Percentiles rank a stretch among this genome's conserved stretches.
These are phyloP conservation scores for Ophiocytium majus DNA, from an alignment of 352 stramenopile species.

Conservation along the genomic window DNA sequence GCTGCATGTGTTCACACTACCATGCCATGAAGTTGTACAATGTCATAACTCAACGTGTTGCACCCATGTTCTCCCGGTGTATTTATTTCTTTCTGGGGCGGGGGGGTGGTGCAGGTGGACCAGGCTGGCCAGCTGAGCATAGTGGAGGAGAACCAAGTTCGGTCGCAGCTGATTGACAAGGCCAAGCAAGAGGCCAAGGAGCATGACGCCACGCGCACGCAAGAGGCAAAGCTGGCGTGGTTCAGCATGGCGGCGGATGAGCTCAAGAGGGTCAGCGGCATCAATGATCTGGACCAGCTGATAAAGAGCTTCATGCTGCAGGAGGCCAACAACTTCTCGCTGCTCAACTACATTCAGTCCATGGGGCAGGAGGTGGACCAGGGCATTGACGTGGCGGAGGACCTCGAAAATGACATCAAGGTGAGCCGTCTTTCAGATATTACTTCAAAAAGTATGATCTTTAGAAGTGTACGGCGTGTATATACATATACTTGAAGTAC, in stretches of 20 bases:
- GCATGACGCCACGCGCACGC: conserved; percentile 22
- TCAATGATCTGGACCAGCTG: conserved; percentile 64
- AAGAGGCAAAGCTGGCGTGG: conserved; percentile 30
- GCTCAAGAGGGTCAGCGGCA: conserved; percentile 41
- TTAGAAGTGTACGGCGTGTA: conserved; percentile 25
- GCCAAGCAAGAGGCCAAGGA: conserved; percentile 36
- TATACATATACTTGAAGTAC: no score
- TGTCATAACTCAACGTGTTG: no score
- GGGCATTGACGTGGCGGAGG: conserved; percentile 39
- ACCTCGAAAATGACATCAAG: conserved; percentile 29
- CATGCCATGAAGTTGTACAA: no score
- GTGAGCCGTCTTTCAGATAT: no score
- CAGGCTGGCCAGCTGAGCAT: conserved; percentile 40
- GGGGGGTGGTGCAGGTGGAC: no score
- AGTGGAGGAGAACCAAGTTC: conserved; percentile 25
- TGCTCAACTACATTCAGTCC: conserved; percentile 70
- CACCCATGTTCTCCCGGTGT: no score
- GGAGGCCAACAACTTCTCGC: conserved; percentile 68
- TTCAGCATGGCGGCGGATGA: conserved; percentile 41
- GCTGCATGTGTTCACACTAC: no score
- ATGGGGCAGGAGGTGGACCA: conserved; percentile 66
- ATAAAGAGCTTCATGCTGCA: conserved; percentile 65
- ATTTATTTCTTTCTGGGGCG: no score
- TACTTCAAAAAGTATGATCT: no score
- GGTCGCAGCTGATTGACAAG: conserved; percentile 21